Percentiles rank a stretch among this genome's conserved stretches.
phyloP scores from a whole-genome alignment of 306 rosid genomes.

The Cucumis melo region DNA sequence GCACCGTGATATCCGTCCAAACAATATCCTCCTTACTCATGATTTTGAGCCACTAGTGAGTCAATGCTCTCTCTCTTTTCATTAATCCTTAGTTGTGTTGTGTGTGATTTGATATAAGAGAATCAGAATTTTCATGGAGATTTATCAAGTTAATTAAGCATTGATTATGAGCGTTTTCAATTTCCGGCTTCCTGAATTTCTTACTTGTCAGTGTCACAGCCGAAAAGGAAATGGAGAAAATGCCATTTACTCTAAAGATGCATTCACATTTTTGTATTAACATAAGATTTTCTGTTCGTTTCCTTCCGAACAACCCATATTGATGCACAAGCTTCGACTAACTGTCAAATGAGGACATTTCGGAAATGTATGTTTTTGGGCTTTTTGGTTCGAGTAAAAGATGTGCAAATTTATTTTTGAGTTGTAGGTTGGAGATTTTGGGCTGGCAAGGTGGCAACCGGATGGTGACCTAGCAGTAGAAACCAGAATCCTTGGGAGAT shows the following conservation, averaged over 20 bases:
- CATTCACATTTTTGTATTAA: background rate
- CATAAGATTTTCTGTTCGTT: background rate
- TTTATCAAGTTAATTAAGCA: background rate
- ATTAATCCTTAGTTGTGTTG: background rate
- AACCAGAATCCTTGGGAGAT: slow-evolving; percentile 88
- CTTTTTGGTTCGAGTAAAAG: background rate
- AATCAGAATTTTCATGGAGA: background rate
- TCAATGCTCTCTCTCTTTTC: slow-evolving; percentile 9
- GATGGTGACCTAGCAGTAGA: slow-evolving; percentile 84
- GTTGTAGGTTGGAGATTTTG: slow-evolving; percentile 96
- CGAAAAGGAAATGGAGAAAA: background rate
- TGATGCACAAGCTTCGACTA: background rate
- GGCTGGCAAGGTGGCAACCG: slow-evolving; percentile 98
- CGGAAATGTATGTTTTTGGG: background rate
- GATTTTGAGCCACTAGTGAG: slow-evolving; percentile 92
- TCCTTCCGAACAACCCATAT: background rate
- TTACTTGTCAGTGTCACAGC: background rate
- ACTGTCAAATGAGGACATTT: background rate
- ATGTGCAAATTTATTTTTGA: background rate
- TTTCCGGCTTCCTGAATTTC: background rate
- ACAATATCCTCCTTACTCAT: slow-evolving; percentile 93
- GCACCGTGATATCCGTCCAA: slow-evolving; percentile 93
- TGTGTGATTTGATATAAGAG: background rate
- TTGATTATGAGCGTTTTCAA: no score
- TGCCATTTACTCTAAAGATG: background rate